Base-by-base conservation (phyloP, 2,329 filamentous ascomycete genomes). In the Triangularia verruculosa region DNA sequence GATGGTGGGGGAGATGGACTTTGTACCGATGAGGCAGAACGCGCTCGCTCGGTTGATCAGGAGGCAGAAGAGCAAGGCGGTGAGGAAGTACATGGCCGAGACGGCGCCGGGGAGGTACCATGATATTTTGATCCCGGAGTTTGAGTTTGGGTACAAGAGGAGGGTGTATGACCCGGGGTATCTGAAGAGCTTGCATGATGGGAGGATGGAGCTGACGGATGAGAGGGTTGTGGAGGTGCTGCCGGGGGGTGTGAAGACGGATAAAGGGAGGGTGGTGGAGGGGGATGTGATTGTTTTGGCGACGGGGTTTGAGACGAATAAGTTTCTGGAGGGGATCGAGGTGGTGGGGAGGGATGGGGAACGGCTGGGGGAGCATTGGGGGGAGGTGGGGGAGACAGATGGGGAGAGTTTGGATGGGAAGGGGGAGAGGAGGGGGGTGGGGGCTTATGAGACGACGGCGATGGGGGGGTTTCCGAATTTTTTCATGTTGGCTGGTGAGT, bases 391-490 rank as follows among this genome's bases (percentile, higher is more conserved):
- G 15, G 87, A 86, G 0, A 76, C 83, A 0, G 84, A 83, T 9
- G 39, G 39, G 39, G 39, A 20, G n/a, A 47, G 39, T 47, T 8
- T 47, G n/a, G n/a, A 20, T 47, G 39, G 39, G 34, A n/a, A 39
- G 34, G 34, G 11, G n/a, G 17, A 20, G 8, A 7, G n/a, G 7
- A 47, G 3, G 39, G 39, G 39, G n/a, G 39, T 47, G 39, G 39
- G 39, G 65, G 87, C 86, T 0, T 90, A 90, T 70, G 81, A 85
- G 61, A 82, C 82, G 17, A 81, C 81, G 1, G 79, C 81, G 1
- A 75, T 89, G 73, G 83, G 83, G 66, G 83, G 82, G 0, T 88
- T 88, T 69, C 87, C 87, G 1, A 89, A 89, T 70, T 85, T 89
- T 69, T 89, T 89, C 74, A 78, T 88, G 63, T 74, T 89, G 0